Evolutionary conservation across 306 rosid genomes (phyloP).

Genomic region (Prunus persica): DNA sequence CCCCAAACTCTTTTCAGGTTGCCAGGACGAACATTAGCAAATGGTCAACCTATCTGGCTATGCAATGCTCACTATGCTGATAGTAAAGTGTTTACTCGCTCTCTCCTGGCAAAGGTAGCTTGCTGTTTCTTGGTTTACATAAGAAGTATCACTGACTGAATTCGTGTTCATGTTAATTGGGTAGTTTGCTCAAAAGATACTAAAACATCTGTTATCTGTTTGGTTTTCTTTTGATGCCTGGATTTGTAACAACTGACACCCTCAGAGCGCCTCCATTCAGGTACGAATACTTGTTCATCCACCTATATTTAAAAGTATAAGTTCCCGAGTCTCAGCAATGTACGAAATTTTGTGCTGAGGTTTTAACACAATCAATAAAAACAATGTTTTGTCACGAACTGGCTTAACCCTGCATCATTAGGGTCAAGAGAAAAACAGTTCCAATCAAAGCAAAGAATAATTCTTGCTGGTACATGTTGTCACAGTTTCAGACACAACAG

Average conservation of each 20-base stretch:
- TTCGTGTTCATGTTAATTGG: neutral
- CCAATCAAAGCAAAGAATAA: neutral
- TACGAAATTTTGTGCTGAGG: neutral
- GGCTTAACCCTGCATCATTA: no score
- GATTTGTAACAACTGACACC: slow-evolving; percentile 21
- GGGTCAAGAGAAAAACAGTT: no score
- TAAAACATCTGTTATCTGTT: slow-evolving; percentile 27
- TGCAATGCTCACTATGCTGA: slow-evolving; percentile 58
- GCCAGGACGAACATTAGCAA: slow-evolving; percentile 72
- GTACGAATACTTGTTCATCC: slow-evolving; percentile 28
- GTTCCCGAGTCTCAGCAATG: no score
- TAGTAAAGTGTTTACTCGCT: slow-evolving; percentile 59
- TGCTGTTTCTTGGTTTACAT: slow-evolving; percentile 13
- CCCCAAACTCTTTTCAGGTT: slow-evolving; percentile 33
- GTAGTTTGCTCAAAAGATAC: slow-evolving; percentile 11
- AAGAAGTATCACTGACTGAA: neutral
- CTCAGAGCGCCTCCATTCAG: slow-evolving; percentile 88
- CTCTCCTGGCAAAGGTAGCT: slow-evolving; percentile 77
- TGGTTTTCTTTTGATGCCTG: slow-evolving; percentile 38
- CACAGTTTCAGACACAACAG: neutral
- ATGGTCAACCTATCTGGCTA: slow-evolving; percentile 62
- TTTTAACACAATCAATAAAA: neutral
- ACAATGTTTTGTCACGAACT: neutral
- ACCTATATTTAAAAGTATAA: neutral
- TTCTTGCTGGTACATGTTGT: neutral